These are phyloP conservation scores for Apiotrichum sp. DNA, from an alignment of 1,284 basidiomycete species.

Conservation along the genomic window DNA sequence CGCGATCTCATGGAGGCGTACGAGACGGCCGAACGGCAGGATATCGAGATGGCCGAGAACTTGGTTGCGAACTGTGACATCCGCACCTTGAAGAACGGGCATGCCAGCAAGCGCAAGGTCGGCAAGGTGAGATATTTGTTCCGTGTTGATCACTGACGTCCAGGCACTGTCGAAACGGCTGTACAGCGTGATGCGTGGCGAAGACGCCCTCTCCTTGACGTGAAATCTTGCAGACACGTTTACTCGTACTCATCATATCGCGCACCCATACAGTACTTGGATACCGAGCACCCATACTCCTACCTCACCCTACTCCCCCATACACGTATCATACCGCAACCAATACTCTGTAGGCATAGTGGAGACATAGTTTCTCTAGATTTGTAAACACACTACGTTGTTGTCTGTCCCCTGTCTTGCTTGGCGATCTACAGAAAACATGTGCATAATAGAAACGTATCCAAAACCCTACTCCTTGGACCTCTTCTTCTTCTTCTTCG, in stretches of 20 bases:
- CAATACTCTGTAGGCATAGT: no score
- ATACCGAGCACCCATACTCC: no score
- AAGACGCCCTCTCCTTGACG: constrained; percentile 35
- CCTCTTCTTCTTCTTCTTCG: constrained; percentile 34
- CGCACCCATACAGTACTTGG: no score
- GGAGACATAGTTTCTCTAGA: no score
- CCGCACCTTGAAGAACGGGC: constrained; percentile 27
- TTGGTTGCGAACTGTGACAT: constrained; percentile 39
- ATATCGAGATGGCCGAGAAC: constrained; percentile 18
- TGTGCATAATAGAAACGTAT: not conserved
- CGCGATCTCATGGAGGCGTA: constrained; percentile 39
- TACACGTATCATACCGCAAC: no score
- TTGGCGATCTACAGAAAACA: not conserved
- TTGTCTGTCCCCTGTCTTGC: not conserved
- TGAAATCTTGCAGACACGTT: constrained; percentile 4
- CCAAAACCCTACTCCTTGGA: not conserved
- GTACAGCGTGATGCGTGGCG: constrained; percentile 30
- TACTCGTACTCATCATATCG: no score
- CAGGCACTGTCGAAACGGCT: constrained; percentile 35
- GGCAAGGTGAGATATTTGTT: constrained; percentile 23
- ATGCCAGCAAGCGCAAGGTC: constrained; percentile 27
- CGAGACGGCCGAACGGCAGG: constrained; percentile 29
- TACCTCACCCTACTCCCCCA: no score
- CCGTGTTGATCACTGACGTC: constrained; percentile 2
- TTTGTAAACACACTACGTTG: no score